Percentiles rank a stretch among this genome's conserved stretches.
phyloP scores from a whole-genome alignment of 2,329 filamentous ascomycete genomes.

The Mycosphaerella sp. region DNA sequence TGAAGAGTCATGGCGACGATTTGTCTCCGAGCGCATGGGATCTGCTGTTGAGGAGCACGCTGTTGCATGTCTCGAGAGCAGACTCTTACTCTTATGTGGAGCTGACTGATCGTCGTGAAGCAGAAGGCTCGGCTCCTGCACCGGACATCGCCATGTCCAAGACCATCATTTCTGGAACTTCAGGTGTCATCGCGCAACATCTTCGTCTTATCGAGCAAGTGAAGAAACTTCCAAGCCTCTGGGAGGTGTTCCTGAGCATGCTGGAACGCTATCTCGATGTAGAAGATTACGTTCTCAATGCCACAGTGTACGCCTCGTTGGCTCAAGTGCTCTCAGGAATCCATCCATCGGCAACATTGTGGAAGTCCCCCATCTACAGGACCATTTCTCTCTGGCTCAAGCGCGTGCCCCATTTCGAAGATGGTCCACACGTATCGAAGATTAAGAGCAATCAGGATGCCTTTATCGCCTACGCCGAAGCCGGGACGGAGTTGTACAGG shows the following conservation, averaged over 20 bases:
- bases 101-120: constrained; percentile 3
- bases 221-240: constrained; percentile 63
- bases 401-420: constrained; percentile 21
- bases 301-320: constrained; percentile 40
- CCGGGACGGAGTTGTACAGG: constrained; percentile 70
- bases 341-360: constrained; percentile 16
- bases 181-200: constrained; percentile 68
- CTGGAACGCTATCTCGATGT: constrained; percentile 50
- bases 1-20: constrained; percentile 82
- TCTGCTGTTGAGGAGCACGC: constrained; percentile 70
- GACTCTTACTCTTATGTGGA: constrained; percentile 33
- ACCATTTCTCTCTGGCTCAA: constrained; percentile 32
- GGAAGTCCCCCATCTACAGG: constrained; percentile 27
- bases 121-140: not conserved
- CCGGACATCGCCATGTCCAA: constrained; percentile 57
- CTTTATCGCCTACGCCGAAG: constrained; percentile 74
- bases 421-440: constrained; percentile 10
- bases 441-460: constrained; percentile 63
- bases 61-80: constrained; percentile 64
- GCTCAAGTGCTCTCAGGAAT: constrained; percentile 36
- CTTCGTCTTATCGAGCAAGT: constrained; percentile 65
- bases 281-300: constrained; percentile 38
- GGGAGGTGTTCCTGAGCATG: constrained; percentile 66
- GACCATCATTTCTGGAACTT: constrained; percentile 66
- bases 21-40: constrained; percentile 75